Conservation (phyloP, 805 yeast species). For the Cyberlindnera xishuangbannaensis region DNA sequence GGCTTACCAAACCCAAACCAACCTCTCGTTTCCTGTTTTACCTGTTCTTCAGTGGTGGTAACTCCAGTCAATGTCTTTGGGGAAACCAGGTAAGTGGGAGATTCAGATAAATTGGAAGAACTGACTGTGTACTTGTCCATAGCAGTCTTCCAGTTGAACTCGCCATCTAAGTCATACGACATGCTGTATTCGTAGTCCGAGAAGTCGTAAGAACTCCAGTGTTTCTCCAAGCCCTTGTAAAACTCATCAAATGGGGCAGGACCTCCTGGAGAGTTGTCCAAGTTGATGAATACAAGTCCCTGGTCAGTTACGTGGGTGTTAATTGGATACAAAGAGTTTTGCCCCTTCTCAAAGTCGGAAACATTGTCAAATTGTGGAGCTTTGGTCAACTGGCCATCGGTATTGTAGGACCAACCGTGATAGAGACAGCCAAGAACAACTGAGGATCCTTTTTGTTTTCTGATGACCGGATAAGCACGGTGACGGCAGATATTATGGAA, state of each 20-base stretch:
- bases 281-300: conserved; percentile 53
- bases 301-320: conserved; percentile 48
- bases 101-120: conserved; percentile 67
- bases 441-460: conserved; percentile 55
- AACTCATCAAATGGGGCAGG: conserved; percentile 45
- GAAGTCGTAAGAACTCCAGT: conserved; percentile 53
- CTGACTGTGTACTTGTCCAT: conserved; percentile 62
- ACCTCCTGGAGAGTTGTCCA: conserved; percentile 35
- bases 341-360: conserved; percentile 50
- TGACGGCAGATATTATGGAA: conserved; percentile 64
- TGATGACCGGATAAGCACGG: conserved; percentile 57
- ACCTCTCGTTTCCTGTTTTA: conserved; percentile 29
- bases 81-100: too few species aligned
- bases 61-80: too few species aligned
- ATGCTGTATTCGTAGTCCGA: conserved; percentile 57
- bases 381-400: conserved; percentile 53
- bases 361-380: conserved; percentile 59
- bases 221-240: conserved; percentile 45
- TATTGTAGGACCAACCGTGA: conserved; percentile 62
- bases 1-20: conserved; percentile 49
- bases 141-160: conserved; percentile 61
- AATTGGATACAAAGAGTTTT: conserved; percentile 50
- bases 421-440: conserved; percentile 53
- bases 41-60: conserved; percentile 18
- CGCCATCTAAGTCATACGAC: conserved; percentile 58